Evolutionary conservation across 257 asterid genomes (phyloP), one percentile per base, ranked within the genome.

Genomic region (Cinchona pubescens): DNA sequence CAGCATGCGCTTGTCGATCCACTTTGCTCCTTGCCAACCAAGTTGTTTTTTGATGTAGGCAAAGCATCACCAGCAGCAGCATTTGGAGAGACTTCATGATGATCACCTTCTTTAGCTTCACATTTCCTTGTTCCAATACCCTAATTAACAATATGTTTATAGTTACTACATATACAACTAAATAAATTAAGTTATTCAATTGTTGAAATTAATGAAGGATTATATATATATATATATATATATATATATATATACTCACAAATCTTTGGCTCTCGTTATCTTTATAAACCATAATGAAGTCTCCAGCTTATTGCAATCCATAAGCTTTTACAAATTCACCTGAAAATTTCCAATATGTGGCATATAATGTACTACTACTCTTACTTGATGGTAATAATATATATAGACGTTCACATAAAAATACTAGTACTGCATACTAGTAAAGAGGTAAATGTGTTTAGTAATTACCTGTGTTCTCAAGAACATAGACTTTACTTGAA

Each of bases 381-480:
- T n/a, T n/a, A n/a, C n/a, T n/a, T n/a, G n/a, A n/a, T n/a, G n/a
- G n/a, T n/a, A n/a, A n/a, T n/a, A n/a, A n/a, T n/a, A n/a, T n/a
- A n/a, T n/a, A n/a, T n/a, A n/a, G n/a, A n/a, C n/a, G n/a, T n/a
- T n/a, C n/a, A n/a, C n/a, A n/a, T n/a, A n/a, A n/a, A n/a, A n/a
- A n/a, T n/a, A n/a, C 10, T 42, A 42, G 46, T 5, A 45, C 16
- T 45, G 10, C 16, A 14, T 9, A 11, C 49, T 45, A 45, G 15
- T 2, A 45, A 15, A 3, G 56, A 49, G 56, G 23, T 15, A 15
- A 45, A 45, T 18, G n/a, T 3, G 56, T n/a, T 14, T 15, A 16
- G 18, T 14, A 21, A n/a, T n/a, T 53, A 66, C 82, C 18, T 3
- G 78, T 58, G 43, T 74, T 66, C 67, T 78, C 82, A 5, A 78